Conservation (phyloP, 106 monocot species). For the Apostasia ramifera region DNA sequence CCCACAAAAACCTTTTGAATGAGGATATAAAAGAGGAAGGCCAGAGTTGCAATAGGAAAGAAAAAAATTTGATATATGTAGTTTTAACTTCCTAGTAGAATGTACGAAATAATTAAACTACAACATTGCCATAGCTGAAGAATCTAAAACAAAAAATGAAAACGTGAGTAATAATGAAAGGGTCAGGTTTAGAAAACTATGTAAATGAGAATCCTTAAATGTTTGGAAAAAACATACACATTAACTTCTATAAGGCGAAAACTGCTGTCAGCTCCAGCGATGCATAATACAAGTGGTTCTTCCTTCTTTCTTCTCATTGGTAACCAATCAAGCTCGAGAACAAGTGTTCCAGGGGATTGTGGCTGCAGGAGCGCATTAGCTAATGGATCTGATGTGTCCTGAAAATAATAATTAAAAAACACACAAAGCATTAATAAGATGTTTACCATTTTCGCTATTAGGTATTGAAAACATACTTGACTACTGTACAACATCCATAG, state of each 20-base stretch:
- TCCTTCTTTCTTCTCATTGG: slow-evolving; percentile 64
- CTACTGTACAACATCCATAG: no score
- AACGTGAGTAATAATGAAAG: no score
- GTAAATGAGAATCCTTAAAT: neutral
- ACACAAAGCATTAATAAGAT: neutral
- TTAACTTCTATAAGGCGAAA: slow-evolving; percentile 95
- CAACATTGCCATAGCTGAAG: no score
- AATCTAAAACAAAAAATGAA: no score
- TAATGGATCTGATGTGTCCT: slow-evolving; percentile 95
- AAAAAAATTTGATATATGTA: no score
- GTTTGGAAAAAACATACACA: slow-evolving; percentile 48
- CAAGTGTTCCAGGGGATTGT: slow-evolving; percentile 93
- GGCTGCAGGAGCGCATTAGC: slow-evolving; percentile 90
- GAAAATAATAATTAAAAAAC: slow-evolving; percentile 15
- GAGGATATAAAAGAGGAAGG: no score
- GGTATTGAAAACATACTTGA: no score
- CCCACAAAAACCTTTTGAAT: no score
- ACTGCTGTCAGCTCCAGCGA: slow-evolving; percentile 99
- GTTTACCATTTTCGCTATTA: no score
- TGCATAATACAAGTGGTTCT: slow-evolving; percentile 83
- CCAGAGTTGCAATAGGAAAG: no score
- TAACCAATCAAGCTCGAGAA: slow-evolving; percentile 99
- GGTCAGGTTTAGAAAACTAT: neutral
- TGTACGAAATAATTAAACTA: no score
- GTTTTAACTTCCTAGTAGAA: no score